Evolutionary conservation across 139 green algal genomes (phyloP), one percentile per base, ranked within the genome.

Genomic region (Gonium pectorale): DNA sequence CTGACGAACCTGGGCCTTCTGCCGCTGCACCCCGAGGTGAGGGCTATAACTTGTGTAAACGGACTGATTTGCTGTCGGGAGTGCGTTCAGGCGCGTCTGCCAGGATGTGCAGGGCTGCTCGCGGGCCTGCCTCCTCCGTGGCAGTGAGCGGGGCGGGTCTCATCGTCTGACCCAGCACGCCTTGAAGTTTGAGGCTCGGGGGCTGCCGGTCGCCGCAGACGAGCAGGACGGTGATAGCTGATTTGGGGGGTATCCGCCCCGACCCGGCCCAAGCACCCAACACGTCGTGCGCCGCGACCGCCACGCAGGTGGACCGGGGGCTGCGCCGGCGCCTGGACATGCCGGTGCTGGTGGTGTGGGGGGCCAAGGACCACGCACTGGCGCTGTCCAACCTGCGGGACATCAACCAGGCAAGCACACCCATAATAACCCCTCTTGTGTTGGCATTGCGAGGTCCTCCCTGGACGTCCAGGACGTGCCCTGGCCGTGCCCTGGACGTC

Each of bases 271-370:
- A n/a, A n/a, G n/a, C n/a, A n/a, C n/a, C n/a, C n/a, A n/a, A 9
- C 31, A 11, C 40, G 21, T 33, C 59, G 15, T 41, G 29, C n/a
- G 44, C 62, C n/a, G 62, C 31, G 4, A 4, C 56, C 11, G 35
- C 66, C 2, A 31, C 3, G 31, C 70, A 59, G 67, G 52, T 52
- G 41, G 67, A 78, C 19, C 79, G 72, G 19, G 86, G 51, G 2
- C 46, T 91, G 49, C 37, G 72, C 21, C 56, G 51, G 31, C 80
- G 72, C 52, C 29, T 80, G 24, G 49, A 63, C 15, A 79, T 91
- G 80, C 90, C 88, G 0, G 75, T 86, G 31, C 71, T 90, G 35
- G 83, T 92, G 37, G 71, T 93, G 38, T 86, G 86, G 64, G 90
- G 86, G 27, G 88, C 86, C 31, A 52, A 78, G n/a, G 90, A 93